Evolutionary conservation across 768 basidiomycete genomes (phyloP).

Genomic region (Lactarius sp.): DNA sequence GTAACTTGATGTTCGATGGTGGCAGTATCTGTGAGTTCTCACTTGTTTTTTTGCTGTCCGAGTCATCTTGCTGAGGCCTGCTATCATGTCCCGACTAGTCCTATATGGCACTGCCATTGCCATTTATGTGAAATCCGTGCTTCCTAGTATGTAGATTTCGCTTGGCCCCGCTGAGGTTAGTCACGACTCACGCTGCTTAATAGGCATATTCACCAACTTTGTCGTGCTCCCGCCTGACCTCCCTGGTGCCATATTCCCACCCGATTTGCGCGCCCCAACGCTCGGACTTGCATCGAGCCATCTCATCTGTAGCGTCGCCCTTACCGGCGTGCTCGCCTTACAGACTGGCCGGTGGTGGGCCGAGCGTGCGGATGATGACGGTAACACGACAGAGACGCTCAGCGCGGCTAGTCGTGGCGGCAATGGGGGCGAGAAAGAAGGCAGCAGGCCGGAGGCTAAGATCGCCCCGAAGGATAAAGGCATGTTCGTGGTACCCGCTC

Average conservation of each 20-base stretch:
- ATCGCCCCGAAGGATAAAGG: not conserved
- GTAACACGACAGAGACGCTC: slow-evolving; percentile 35
- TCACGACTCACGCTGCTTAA: not conserved
- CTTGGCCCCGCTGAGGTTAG: not conserved
- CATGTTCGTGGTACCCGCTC: not conserved
- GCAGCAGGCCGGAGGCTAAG: not conserved
- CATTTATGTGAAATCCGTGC: slow-evolving; percentile 71
- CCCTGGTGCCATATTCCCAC: slow-evolving; percentile 57
- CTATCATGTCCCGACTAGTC: slow-evolving; percentile 42
- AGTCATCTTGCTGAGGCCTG: slow-evolving; percentile 8
- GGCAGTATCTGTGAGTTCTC: slow-evolving; percentile 72
- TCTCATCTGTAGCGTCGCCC: slow-evolving; percentile 80
- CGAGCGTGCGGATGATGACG: slow-evolving; percentile 63
- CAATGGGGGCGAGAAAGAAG: not conserved
- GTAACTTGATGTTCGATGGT: slow-evolving; percentile 89
- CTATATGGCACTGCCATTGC: slow-evolving; percentile 65
- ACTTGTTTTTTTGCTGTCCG: not conserved
- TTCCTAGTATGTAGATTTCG: slow-evolving; percentile 59
- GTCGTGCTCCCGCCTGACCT: slow-evolving; percentile 26
- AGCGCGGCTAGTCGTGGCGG: not conserved
- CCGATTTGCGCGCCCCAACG: slow-evolving; percentile 53
- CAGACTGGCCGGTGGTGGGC: slow-evolving; percentile 86
- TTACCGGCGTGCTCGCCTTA: slow-evolving; percentile 80
- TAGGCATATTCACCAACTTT: slow-evolving; percentile 60
- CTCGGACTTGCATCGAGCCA: slow-evolving; percentile 80